Percentiles rank a stretch among this genome's conserved stretches.
Conservation (phyloP, 345 rosid genomes). For the Pistacia vera region DNA sequence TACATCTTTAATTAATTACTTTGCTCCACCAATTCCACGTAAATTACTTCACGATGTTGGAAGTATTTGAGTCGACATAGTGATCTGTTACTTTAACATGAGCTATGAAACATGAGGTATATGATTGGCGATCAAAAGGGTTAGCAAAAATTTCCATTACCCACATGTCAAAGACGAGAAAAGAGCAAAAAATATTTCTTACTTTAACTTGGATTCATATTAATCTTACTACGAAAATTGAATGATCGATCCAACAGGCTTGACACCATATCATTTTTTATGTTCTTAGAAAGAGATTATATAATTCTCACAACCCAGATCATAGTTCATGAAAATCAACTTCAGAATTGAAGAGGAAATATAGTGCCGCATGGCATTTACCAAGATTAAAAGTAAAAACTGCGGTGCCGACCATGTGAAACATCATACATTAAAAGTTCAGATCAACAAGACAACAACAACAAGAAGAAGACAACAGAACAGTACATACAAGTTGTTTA, state of each 20-base stretch:
- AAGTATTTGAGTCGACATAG: not conserved
- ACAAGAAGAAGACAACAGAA: constrained; percentile 37
- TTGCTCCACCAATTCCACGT: no score
- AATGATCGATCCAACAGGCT: not conserved
- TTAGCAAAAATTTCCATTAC: not conserved
- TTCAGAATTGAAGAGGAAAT: constrained; percentile 1
- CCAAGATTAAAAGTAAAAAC: constrained; percentile 2
- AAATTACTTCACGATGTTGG: no score
- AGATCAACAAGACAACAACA: constrained; percentile 31
- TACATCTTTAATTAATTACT: no score
- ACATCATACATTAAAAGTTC: constrained; percentile 19
- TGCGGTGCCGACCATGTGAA: constrained; percentile 10
- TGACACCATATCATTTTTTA: not conserved
- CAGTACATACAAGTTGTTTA: constrained; percentile 34
- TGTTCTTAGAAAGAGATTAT: not conserved
- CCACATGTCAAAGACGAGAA: not conserved
- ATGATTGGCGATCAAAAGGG: no score
- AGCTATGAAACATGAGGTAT: no score
- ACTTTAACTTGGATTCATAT: no score
- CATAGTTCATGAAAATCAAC: not conserved
- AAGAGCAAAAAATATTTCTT: no score
- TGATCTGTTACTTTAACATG: not conserved
- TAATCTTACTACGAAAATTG: no score
- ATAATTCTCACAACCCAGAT: not conserved
- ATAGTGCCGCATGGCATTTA: not conserved